Conservation (phyloP, 2,329 filamentous ascomycete species). For the Pseudogymnoascus sp. region DNA sequence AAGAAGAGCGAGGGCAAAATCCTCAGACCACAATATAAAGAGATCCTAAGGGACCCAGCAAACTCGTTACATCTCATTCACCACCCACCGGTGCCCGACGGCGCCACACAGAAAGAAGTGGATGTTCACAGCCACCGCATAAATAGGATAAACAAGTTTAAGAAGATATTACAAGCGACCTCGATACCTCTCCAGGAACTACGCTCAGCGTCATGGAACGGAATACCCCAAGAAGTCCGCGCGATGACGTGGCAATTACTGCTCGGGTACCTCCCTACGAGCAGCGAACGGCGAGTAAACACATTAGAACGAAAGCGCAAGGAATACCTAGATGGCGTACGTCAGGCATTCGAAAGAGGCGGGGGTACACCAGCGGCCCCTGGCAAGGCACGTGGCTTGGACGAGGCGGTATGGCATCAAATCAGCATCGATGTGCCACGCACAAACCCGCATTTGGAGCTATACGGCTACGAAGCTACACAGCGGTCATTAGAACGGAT, state of each 20-base stretch:
- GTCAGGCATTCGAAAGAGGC: constrained; percentile 57
- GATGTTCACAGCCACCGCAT: constrained; percentile 83
- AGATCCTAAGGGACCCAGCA: constrained; percentile 80
- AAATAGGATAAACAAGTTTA: constrained; percentile 96
- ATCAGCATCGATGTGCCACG: constrained; percentile 97
- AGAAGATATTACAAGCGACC: constrained; percentile 85
- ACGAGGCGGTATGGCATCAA: constrained; percentile 98
- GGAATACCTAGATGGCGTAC: constrained; percentile 90
- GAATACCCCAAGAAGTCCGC: constrained; percentile 86
- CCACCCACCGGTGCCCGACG: constrained; percentile 64
- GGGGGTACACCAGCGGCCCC: constrained; percentile 41
- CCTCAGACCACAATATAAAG: constrained; percentile 91
- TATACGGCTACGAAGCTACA: constrained; percentile 94
- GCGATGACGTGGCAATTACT: constrained; percentile 99
- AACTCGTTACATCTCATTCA: constrained; percentile 93
- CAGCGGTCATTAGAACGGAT: constrained; percentile 91
- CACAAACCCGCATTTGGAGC: constrained; percentile 89
- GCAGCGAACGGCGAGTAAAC: constrained; percentile 81
- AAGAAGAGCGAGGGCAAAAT: constrained; percentile 94
- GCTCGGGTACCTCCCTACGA: constrained; percentile 92
- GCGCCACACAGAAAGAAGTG: constrained; percentile 71
- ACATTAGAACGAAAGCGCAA: constrained; percentile 91
- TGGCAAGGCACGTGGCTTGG: constrained; percentile 57
- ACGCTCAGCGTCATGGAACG: constrained; percentile 83
- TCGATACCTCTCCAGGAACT: constrained; percentile 80